Conservation (phyloP, 495 filamentous ascomycete genomes). For the Talaromyces stipitatus region DNA sequence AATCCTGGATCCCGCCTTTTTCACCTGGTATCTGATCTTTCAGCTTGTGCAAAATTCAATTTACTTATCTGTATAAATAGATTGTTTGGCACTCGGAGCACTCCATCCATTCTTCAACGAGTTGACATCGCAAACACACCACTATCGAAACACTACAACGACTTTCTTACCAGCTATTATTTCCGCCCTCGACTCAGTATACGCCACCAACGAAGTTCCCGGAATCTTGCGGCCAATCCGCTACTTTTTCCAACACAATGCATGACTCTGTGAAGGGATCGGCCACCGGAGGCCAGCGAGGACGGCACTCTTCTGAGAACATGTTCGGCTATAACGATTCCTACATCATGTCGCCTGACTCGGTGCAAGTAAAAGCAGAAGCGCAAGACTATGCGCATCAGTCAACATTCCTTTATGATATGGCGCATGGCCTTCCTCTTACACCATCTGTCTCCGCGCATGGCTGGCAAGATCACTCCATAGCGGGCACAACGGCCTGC, state of each 20-base stretch:
- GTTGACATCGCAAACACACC: neutral
- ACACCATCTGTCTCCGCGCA: slow-evolving; percentile 9
- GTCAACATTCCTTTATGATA: slow-evolving; percentile 22
- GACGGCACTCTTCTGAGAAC: neutral
- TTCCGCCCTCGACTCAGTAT: neutral
- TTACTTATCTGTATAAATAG: neutral
- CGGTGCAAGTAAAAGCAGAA: slow-evolving; percentile 6
- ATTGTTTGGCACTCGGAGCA: neutral
- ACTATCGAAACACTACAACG: neutral
- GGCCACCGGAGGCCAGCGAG: neutral
- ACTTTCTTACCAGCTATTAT: neutral
- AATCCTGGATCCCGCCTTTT: neutral
- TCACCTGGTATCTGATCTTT: neutral
- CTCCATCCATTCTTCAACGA: neutral
- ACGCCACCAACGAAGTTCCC: neutral
- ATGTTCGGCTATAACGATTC: neutral
- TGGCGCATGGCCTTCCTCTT: slow-evolving; percentile 17
- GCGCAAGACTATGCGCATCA: slow-evolving; percentile 7
- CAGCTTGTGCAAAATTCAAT: neutral
- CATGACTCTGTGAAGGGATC: slow-evolving; percentile 2
- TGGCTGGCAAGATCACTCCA: slow-evolving; percentile 13
- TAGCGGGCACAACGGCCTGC: slow-evolving; percentile 3
- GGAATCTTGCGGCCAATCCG: neutral
- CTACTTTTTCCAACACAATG: neutral
- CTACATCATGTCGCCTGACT: neutral